Percentiles rank a stretch among this genome's conserved stretches.
Conservation (phyloP, 192 early-diverging fungal genomes). For the Endogone sp. region DNA sequence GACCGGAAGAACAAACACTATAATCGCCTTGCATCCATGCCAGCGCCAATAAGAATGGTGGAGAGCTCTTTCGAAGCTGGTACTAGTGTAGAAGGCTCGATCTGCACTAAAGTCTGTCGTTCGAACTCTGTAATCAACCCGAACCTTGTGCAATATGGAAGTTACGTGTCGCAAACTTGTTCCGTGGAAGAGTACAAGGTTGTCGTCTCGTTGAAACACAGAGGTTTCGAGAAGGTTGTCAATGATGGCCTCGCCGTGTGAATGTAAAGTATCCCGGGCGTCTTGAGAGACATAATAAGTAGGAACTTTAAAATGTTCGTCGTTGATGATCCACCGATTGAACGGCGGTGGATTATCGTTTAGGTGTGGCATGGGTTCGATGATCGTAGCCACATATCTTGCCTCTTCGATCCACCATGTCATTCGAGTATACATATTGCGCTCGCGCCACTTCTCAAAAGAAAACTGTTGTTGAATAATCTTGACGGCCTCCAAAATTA, state of each 20-base stretch:
- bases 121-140: background rate
- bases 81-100: background rate
- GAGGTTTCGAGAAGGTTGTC: background rate
- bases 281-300: background rate
- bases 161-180: background rate
- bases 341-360: background rate
- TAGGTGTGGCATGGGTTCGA: background rate
- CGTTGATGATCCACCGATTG: background rate
- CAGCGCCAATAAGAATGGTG: background rate
- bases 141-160: background rate
- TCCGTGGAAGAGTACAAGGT: background rate
- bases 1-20: background rate
- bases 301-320: background rate
- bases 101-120: background rate
- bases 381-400: background rate
- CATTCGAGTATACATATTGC: background rate
- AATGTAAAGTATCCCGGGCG: background rate
- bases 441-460: background rate
- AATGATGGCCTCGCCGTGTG: background rate
- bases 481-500: background rate
- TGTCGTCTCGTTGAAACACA: background rate
- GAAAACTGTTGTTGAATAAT: background rate
- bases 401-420: background rate
- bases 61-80: background rate
- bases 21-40: background rate